Conservation (phyloP, 805 yeast genomes). For the Grigorovia transvaalensis region DNA sequence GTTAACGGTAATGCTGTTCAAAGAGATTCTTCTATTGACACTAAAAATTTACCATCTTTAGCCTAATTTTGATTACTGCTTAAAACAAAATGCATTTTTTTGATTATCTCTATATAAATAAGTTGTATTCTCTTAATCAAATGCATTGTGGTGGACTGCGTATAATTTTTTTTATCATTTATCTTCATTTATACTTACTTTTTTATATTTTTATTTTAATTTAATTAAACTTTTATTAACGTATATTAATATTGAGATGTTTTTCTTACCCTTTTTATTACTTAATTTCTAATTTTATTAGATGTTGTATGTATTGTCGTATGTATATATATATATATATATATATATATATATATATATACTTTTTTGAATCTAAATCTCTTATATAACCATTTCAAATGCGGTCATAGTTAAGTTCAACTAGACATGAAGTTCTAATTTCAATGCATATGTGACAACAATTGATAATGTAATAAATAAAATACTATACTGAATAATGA, state of each 20-base stretch:
- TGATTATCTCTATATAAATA: background rate
- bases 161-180: constrained; percentile 1
- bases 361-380: too few relatives aligned
- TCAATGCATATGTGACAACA: constrained; percentile 47
- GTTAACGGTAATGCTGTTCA: constrained; percentile 20
- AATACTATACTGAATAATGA: constrained; percentile 56
- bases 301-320: background rate
- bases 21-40: constrained; percentile 36
- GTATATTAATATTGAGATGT: background rate
- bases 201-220: constrained; percentile 1
- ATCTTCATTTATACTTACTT: background rate
- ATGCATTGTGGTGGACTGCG: constrained; percentile 3
- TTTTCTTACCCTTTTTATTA: background rate
- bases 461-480: constrained; percentile 62
- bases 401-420: background rate
- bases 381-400: too few relatives aligned
- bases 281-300: too few relatives aligned
- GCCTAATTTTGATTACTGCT: constrained; percentile 22
- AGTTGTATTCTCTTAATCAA: background rate
- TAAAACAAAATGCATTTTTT: background rate
- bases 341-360: too few relatives aligned
- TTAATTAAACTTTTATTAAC: background rate
- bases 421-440: constrained; percentile 21
- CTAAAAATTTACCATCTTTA: constrained; percentile 68
- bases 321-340: too few relatives aligned